Percentiles rank a stretch among this genome's conserved stretches.
Conservation (phyloP, 345 rosid genomes). For the Combretum micranthum region DNA sequence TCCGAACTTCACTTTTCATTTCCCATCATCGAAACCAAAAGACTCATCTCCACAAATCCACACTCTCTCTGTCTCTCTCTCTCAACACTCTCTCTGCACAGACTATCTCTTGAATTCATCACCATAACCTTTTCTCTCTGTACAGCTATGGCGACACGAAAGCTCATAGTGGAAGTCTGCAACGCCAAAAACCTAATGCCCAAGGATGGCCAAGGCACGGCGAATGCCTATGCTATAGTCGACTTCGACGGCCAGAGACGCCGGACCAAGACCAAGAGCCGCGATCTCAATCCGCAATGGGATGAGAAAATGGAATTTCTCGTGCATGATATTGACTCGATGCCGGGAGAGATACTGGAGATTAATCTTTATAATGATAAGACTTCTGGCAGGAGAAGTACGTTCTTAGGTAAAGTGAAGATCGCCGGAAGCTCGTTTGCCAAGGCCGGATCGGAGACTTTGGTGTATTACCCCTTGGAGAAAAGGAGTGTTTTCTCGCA, state of each 20-base stretch:
- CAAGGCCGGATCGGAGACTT: conserved; percentile 52
- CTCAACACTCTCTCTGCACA: no score
- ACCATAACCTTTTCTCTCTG: neutral
- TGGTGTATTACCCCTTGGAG: conserved; percentile 76
- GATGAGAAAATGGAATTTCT: conserved; percentile 80
- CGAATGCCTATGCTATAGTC: conserved; percentile 72
- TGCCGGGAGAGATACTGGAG: conserved; percentile 62
- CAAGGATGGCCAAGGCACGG: conserved; percentile 91
- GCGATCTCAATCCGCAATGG: conserved; percentile 90
- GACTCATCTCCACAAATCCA: neutral
- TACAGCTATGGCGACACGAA: conserved; percentile 47
- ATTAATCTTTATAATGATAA: conserved; percentile 75
- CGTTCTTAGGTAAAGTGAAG: conserved; percentile 78
- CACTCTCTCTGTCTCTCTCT: conserved; percentile 7
- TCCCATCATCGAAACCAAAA: neutral
- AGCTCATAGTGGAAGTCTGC: conserved; percentile 70
- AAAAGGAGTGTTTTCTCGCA: conserved; percentile 86
- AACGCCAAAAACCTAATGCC: conserved; percentile 85
- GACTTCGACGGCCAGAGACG: conserved; percentile 83
- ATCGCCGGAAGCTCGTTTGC: conserved; percentile 50
- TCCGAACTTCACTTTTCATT: neutral
- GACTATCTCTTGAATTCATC: conserved; percentile 6
- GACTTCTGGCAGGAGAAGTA: conserved; percentile 54
- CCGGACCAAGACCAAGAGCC: conserved; percentile 67
- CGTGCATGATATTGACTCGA: conserved; percentile 49